A percentile compares a stretch with the other conserved stretches of the same genome.
phyloP scores from a whole-genome alignment of 1,284 basidiomycete species.

The Ceraceosorus guamensis region DNA sequence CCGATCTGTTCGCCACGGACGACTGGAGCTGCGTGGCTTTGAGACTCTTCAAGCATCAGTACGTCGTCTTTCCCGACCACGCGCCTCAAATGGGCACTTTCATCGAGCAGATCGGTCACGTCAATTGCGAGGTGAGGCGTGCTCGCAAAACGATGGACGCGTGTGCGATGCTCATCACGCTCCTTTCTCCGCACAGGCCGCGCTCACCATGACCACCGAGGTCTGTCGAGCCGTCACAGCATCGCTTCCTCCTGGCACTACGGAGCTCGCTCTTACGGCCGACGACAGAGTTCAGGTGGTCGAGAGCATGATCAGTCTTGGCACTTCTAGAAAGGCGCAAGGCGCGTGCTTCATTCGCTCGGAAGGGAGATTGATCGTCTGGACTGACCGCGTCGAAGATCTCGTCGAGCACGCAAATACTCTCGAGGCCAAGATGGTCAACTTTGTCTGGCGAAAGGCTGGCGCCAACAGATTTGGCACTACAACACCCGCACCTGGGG shows the following conservation, averaged over 20 bases:
- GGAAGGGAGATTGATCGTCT: slow-evolving; percentile 66
- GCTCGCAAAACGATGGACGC: neutral
- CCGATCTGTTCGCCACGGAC: no score
- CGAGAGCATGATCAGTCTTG: slow-evolving; percentile 58
- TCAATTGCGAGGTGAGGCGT: slow-evolving; percentile 63
- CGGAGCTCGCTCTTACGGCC: slow-evolving; percentile 24
- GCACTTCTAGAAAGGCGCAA: slow-evolving; percentile 69
- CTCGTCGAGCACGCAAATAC: slow-evolving; percentile 48
- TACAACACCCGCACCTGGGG: no score
- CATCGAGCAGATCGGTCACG: slow-evolving; percentile 55
- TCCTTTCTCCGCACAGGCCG: slow-evolving; percentile 33
- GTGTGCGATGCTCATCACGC: neutral
- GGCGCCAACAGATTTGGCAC: slow-evolving; percentile 2
- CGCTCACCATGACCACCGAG: slow-evolving; percentile 68
- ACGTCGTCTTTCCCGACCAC: slow-evolving; percentile 18
- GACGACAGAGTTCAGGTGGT: slow-evolving; percentile 26
- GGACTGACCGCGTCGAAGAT: slow-evolving; percentile 63
- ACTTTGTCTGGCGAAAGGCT: slow-evolving; percentile 61
- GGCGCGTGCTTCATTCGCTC: slow-evolving; percentile 74
- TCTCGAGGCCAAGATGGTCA: slow-evolving; percentile 70
- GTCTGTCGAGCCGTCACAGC: slow-evolving; percentile 65
- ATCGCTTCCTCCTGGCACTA: slow-evolving; percentile 43
- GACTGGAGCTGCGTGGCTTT: slow-evolving; percentile 19
- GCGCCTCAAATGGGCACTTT: slow-evolving; percentile 12
- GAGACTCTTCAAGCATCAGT: slow-evolving; percentile 23